Evolutionary conservation across 345 rosid genomes (phyloP).

Genomic region (Crucihimalaya himalaica): DNA sequence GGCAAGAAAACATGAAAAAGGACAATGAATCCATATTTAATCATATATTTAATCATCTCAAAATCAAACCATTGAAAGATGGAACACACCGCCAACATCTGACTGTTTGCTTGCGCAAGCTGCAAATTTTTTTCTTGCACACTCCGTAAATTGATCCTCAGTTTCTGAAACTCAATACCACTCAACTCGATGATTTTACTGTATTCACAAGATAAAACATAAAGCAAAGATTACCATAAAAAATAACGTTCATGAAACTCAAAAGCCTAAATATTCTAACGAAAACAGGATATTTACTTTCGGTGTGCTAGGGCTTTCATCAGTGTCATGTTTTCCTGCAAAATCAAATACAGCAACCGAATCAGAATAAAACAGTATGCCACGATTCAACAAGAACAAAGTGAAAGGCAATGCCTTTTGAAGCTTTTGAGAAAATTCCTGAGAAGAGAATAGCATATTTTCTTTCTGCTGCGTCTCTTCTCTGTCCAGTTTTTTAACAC

Average conservation of each 20-base stretch:
- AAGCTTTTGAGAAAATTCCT: slow-evolving; percentile 52
- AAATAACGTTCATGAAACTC: slow-evolving; percentile 6
- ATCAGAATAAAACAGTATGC: background rate
- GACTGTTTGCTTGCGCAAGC: slow-evolving; percentile 65
- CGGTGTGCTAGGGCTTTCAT: slow-evolving; percentile 55
- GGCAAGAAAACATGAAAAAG: slow-evolving; percentile 39
- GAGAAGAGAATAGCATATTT: slow-evolving; percentile 31
- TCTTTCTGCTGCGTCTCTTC: slow-evolving; percentile 36
- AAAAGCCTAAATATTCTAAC: slow-evolving; percentile 15
- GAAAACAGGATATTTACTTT: slow-evolving; percentile 47
- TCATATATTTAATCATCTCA: slow-evolving; percentile 20
- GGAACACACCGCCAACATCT: slow-evolving; percentile 58
- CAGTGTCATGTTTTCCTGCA: slow-evolving; percentile 60
- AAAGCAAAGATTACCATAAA: background rate
- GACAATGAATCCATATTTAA: slow-evolving; percentile 6
- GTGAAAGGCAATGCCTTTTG: slow-evolving; percentile 46
- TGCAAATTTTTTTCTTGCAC: slow-evolving; percentile 68
- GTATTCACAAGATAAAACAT: slow-evolving; percentile 2
- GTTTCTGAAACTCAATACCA: slow-evolving; percentile 60
- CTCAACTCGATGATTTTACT: slow-evolving; percentile 64
- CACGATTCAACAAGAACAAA: background rate
- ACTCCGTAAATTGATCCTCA: slow-evolving; percentile 56
- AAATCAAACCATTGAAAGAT: slow-evolving; percentile 27
- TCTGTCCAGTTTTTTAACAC: slow-evolving; percentile 35
- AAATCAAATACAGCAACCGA: slow-evolving; percentile 18